These are phyloP conservation scores for Tuber calosporum DNA, from an alignment of 495 filamentous ascomycete species.

Conservation along the genomic window DNA sequence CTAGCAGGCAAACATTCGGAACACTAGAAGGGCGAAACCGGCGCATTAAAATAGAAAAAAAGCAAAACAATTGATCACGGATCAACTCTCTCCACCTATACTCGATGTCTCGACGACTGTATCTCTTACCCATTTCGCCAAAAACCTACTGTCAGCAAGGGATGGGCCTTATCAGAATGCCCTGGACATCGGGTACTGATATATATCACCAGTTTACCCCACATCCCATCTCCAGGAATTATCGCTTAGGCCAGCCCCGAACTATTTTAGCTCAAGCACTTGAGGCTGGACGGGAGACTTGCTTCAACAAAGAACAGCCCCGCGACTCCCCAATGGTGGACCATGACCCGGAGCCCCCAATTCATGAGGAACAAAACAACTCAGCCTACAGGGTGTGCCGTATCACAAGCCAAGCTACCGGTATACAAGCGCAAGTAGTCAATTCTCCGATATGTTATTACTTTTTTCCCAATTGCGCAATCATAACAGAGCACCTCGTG, in stretches of 20 bases:
- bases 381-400: neutral
- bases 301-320: neutral
- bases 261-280: neutral
- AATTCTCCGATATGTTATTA: neutral
- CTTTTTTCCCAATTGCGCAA: neutral
- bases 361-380: neutral
- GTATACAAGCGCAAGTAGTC: neutral
- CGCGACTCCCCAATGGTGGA: neutral
- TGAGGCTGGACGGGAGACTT: neutral
- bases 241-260: neutral
- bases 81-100: neutral
- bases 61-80: neutral
- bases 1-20: neutral
- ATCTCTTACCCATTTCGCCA: neutral
- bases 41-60: neutral
- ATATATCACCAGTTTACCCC: neutral
- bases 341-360: neutral
- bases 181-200: neutral
- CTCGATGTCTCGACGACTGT: neutral
- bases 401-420: neutral
- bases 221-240: neutral
- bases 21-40: neutral
- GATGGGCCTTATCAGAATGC: neutral
- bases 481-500: neutral
- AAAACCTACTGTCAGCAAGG: neutral